phyloP scores from a whole-genome alignment of 768 basidiomycete genomes.

The Russula foetens region DNA sequence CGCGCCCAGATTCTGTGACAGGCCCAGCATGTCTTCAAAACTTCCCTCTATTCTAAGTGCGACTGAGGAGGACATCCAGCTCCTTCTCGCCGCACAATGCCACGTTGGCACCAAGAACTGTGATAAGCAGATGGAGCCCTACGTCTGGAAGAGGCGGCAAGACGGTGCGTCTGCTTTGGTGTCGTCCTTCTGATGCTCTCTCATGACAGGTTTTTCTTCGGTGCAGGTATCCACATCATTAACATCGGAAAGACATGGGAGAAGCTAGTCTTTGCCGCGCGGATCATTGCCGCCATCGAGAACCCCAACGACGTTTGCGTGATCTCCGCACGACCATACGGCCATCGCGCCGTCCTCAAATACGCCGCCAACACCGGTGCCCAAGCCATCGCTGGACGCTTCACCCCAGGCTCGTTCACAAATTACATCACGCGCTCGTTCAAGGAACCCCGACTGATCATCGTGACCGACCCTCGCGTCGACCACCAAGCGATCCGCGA shows the following conservation, averaged over 20 bases:
- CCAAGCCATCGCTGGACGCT: constrained; percentile 97
- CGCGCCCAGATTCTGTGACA: constrained; percentile 23
- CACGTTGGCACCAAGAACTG: constrained; percentile 99
- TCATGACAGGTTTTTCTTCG: constrained; percentile 8
- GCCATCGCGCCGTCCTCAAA: constrained; percentile 99
- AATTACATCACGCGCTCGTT: constrained; percentile 99
- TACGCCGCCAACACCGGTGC: constrained; percentile 97
- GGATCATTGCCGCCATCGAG: constrained; percentile 94
- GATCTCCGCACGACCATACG: constrained; percentile 97
- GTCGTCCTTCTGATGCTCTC: not conserved
- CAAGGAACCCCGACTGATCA: constrained; percentile 98
- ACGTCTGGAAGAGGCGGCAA: constrained; percentile 93
- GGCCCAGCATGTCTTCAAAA: constrained; percentile 66
- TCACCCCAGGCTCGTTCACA: constrained; percentile 98
- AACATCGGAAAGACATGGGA: constrained; percentile 99
- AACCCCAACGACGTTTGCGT: constrained; percentile 98
- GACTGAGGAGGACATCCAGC: constrained; percentile 96
- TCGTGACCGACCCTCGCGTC: constrained; percentile 98
- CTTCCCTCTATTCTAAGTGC: constrained; percentile 88
- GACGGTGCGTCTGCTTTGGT: constrained; percentile 65
- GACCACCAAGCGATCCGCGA: constrained; percentile 99
- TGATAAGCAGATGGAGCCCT: constrained; percentile 98
- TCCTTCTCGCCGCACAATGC: constrained; percentile 89
- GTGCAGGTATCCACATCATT: constrained; percentile 84
- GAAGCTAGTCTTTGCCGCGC: constrained; percentile 96